Conservation (phyloP, 345 rosid species). For the Salix dunnii region DNA sequence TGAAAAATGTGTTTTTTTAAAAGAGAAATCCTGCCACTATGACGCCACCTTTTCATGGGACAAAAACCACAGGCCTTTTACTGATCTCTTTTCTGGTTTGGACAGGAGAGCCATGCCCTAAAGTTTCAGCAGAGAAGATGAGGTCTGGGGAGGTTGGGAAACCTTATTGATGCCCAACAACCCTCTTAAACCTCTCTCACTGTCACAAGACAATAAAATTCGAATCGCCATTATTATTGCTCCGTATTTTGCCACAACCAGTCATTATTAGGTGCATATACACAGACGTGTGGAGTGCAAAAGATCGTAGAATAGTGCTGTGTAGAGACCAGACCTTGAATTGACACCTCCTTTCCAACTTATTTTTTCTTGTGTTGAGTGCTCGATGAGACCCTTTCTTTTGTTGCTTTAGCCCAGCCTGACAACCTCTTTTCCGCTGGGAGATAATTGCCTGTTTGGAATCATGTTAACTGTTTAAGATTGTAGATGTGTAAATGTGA, state of each 20-base stretch:
- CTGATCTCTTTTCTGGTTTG: background rate
- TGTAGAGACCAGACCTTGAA: background rate
- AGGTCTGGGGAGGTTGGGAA: slow-evolving; percentile 1
- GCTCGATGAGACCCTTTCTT: slow-evolving; percentile 29
- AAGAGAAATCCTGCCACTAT: background rate
- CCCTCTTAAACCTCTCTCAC: slow-evolving; percentile 3
- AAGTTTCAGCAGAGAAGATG: background rate
- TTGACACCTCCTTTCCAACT: slow-evolving; percentile 28
- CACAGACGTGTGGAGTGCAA: background rate
- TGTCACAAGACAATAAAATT: background rate
- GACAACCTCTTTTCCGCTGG: slow-evolving; percentile 11
- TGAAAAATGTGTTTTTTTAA: too few relatives aligned
- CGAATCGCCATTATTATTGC: slow-evolving; percentile 15
- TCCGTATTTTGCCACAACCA: background rate
- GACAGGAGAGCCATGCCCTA: background rate
- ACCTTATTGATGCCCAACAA: slow-evolving; percentile 21
- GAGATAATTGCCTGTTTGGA: background rate
- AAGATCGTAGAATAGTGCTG: background rate
- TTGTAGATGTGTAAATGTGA: too few relatives aligned
- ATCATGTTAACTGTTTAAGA: too few relatives aligned
- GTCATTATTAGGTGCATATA: background rate
- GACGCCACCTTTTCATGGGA: slow-evolving; percentile 18
- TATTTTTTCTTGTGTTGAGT: slow-evolving; percentile 32
- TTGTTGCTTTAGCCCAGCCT: slow-evolving; percentile 20
- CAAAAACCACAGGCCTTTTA: slow-evolving; percentile 23